phyloP scores from a whole-genome alignment of 2,329 filamentous ascomycete species.

The Colletotrichum somersetense region DNA sequence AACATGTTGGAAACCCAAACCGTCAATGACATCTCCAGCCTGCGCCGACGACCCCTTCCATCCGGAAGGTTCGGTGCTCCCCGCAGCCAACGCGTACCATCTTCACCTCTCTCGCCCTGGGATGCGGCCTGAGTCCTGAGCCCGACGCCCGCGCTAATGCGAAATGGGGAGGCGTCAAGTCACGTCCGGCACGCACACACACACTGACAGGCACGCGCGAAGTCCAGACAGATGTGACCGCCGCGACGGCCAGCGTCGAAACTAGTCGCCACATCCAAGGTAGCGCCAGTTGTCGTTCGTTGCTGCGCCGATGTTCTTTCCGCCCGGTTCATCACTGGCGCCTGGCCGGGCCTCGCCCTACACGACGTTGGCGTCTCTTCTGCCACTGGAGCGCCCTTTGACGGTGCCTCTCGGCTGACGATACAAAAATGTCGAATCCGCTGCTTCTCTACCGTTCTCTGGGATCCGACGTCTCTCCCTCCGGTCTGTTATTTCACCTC shows the following conservation, averaged over 20 bases:
- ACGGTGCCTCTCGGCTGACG: slow-evolving; percentile 23
- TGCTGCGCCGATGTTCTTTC: background rate
- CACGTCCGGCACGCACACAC: background rate
- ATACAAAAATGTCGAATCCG: slow-evolving; percentile 26
- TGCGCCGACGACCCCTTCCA: background rate
- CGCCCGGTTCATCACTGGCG: slow-evolving; percentile 12
- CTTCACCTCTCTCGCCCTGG: slow-evolving; percentile 8
- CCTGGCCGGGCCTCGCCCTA: slow-evolving; percentile 11
- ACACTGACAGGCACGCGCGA: background rate
- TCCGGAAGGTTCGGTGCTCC: background rate
- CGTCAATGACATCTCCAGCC: background rate
- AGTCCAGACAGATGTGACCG: background rate
- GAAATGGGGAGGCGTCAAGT: slow-evolving; percentile 23
- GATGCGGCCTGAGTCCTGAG: slow-evolving; percentile 30
- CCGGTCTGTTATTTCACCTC: background rate
- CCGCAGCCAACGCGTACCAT: background rate
- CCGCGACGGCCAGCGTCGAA: slow-evolving; percentile 7
- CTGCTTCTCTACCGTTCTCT: background rate
- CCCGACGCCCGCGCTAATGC: slow-evolving; percentile 42
- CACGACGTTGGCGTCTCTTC: slow-evolving; percentile 3
- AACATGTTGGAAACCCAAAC: background rate
- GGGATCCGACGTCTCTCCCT: background rate
- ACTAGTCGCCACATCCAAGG: slow-evolving; percentile 31
- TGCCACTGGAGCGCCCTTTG: slow-evolving; percentile 6
- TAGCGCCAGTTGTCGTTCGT: background rate